phyloP scores from a whole-genome alignment of 495 filamentous ascomycete species.

The Chaetomium fimeti region DNA sequence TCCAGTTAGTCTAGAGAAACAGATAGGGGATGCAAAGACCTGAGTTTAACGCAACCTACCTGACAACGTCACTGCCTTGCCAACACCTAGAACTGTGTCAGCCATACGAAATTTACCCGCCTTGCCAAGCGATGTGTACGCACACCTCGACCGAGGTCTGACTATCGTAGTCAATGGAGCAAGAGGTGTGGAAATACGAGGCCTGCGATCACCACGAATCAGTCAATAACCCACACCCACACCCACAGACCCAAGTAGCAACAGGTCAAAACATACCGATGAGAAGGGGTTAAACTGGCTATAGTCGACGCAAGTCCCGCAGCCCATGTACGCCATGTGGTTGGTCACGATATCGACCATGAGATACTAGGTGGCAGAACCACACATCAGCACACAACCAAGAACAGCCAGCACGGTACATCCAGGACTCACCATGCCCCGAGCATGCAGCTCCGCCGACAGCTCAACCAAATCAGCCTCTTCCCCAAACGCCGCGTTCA shows the following conservation, averaged over 20 bases:
- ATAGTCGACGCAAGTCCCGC: conserved; percentile 58
- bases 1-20: neutral
- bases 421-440: conserved; percentile 53
- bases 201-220: conserved; percentile 13
- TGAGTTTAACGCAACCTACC: conserved; percentile 5
- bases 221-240: too few relatives aligned
- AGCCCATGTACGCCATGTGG: conserved; percentile 67
- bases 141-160: conserved; percentile 42
- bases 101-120: conserved; percentile 18
- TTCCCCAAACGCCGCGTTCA: conserved; percentile 68
- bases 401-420: neutral
- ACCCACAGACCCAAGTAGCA: neutral
- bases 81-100: conserved; percentile 53
- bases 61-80: conserved; percentile 61
- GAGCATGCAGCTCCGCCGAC: conserved; percentile 57
- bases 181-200: conserved; percentile 66
- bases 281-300: conserved; percentile 64
- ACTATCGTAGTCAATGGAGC: conserved; percentile 65
- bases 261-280: conserved; percentile 29
- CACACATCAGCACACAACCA: neutral
- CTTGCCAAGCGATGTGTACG: conserved; percentile 32
- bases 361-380: conserved; percentile 47
- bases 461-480: conserved; percentile 63
- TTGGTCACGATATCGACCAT: conserved; percentile 83
- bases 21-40: neutral